Evolutionary conservation across 129 eudicot species (phyloP).

Genomic region (Pseudognaphalium luteoalbum): DNA sequence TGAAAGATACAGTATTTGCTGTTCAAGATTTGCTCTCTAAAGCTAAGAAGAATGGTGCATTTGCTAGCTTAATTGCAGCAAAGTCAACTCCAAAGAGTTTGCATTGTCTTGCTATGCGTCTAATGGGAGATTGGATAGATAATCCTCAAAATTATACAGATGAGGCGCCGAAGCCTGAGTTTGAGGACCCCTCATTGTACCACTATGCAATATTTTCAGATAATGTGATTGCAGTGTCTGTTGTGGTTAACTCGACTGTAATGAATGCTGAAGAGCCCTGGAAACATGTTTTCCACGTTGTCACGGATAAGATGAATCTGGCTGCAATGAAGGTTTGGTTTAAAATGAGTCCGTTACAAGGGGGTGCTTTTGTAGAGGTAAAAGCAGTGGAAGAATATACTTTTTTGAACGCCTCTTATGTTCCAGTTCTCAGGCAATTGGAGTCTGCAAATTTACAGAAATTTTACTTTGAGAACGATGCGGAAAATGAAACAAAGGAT

Average conservation of each 20-base stretch:
- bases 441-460: conserved; percentile 55
- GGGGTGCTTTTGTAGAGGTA: conserved; percentile 87
- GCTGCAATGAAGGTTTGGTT: conserved; percentile 96
- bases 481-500: conserved; percentile 69
- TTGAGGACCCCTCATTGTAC: conserved; percentile 74
- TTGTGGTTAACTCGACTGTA: conserved; percentile 80
- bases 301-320: conserved; percentile 78
- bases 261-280: conserved; percentile 78
- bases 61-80: conserved; percentile 82
- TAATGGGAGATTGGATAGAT: conserved; percentile 80
- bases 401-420: conserved; percentile 74
- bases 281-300: conserved; percentile 91
- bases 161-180: conserved; percentile 75
- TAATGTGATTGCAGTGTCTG: conserved; percentile 91
- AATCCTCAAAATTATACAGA: conserved; percentile 70
- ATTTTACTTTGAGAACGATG: conserved; percentile 59
- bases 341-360: conserved; percentile 69
- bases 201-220: conserved; percentile 92
- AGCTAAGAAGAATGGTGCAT: conserved; percentile 85
- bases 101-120: conserved; percentile 97
- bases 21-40: conserved; percentile 77
- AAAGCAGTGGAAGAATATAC: conserved; percentile 61
- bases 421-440: conserved; percentile 70
- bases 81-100: conserved; percentile 93
- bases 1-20: conserved; percentile 90